Evolutionary conservation across 1,139 yeast species (phyloP).

Genomic region (Citeromyces siamensis): DNA sequence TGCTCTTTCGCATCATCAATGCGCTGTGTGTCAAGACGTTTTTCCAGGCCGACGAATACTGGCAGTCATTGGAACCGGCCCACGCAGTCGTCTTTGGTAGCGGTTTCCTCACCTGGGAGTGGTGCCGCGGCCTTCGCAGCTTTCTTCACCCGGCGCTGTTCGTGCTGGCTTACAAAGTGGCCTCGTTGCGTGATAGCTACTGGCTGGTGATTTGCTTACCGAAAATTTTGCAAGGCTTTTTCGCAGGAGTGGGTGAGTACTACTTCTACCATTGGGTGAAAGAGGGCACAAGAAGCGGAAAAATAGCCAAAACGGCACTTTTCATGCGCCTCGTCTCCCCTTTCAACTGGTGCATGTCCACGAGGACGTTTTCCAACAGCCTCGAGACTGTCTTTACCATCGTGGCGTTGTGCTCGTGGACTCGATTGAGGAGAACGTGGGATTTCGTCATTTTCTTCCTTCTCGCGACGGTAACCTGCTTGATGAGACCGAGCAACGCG

Average conservation of each 20-base stretch:
- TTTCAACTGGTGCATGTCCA: constrained; percentile 71
- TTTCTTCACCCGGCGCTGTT: constrained; percentile 72
- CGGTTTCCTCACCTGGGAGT: constrained; percentile 93
- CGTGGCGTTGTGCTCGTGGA: constrained; percentile 66
- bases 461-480: constrained; percentile 46
- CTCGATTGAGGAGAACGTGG: no score
- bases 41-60: constrained; percentile 95
- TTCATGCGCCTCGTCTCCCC: constrained; percentile 52
- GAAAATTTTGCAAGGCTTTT: constrained; percentile 50
- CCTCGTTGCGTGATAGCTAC: constrained; percentile 16
- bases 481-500: constrained; percentile 77
- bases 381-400: constrained; percentile 67
- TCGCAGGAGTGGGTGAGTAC: constrained; percentile 67
- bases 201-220: constrained; percentile 35
- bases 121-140: constrained; percentile 67
- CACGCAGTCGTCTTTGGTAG: constrained; percentile 62
- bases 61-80: constrained; percentile 91
- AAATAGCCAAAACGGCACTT: constrained; percentile 32
- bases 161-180: constrained; percentile 24
- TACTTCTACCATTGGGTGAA: constrained; percentile 37
- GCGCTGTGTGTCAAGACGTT: constrained; percentile 56
- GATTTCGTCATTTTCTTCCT: no score
- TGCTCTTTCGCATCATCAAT: no score
- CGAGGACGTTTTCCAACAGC: constrained; percentile 81
- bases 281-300: constrained; percentile 22